Evolutionary conservation across 2,329 filamentous ascomycete species (phyloP), one percentile per base, ranked within the genome.

Genomic region (Hypomyces perniciosus): DNA sequence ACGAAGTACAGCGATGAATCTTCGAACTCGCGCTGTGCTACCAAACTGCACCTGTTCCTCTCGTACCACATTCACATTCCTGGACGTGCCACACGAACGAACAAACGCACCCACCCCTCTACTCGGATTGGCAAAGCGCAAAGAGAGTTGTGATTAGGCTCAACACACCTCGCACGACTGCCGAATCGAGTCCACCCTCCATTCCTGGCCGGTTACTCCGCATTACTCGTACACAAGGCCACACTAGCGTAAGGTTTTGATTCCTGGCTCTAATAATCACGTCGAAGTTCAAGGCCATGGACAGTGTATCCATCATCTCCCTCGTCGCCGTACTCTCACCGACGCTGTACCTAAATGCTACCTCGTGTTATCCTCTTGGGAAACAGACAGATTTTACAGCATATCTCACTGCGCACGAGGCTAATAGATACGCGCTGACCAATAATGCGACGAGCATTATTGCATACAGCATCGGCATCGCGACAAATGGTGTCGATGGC

Each of bases 81-180:
- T 27, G 42, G 42, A 45, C 45, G 42, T 10, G 34, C 48, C 43
- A 34, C 38, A 35, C 40, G 43, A 35, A 12, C 12, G 8, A 35
- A 35, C 33, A 35, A 12, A 35, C 12, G 33, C 12, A 35, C 33
- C 38, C 43, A 51, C 48, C 37, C 43, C 31, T 51, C 48, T 43
- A 46, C 48, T 35, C n/a, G n/a, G n/a, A n/a, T n/a, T 28, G 20
- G 20, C 20, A 20, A 20, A 20, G 35, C 34, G 10, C 28, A 40
- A 34, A 27, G 28, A 50, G 40, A 50, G 45, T 40, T 38, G 31
- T 29, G 49, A 51, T 44, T 51, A 51, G 39, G 44, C 44, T 47
- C 31, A 28, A 33, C 44, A 38, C 49, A 39, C 49, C 49, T 51
- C 44, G 42, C 49, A 51, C 49, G 42, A n/a, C 49, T 27, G 13